Evolutionary conservation across 2,329 filamentous ascomycete species (phyloP).

Genomic region (Gyromitra esculenta): DNA sequence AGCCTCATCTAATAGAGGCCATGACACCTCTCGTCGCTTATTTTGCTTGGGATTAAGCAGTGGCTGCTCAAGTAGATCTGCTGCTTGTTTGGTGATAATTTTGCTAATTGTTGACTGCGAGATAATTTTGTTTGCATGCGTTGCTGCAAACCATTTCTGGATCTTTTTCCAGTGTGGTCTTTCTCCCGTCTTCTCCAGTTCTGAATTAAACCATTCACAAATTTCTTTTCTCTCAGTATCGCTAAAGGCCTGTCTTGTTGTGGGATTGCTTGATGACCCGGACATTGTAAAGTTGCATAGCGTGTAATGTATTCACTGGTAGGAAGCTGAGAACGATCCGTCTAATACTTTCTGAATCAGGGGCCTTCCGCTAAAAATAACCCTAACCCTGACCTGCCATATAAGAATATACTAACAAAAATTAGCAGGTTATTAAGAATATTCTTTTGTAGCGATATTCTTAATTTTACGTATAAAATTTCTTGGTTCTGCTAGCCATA

Average conservation of each 20-base stretch:
- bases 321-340: no score
- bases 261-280: neutral
- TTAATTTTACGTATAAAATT: neutral
- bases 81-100: neutral
- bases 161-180: neutral
- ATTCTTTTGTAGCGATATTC: neutral
- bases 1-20: neutral
- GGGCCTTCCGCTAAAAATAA: neutral
- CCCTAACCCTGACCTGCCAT: neutral
- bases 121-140: neutral
- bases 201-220: neutral
- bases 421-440: neutral
- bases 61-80: neutral
- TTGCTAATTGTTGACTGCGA: conserved; percentile 8
- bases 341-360: neutral
- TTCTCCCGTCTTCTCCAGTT: neutral
- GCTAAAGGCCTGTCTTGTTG: neutral
- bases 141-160: neutral
- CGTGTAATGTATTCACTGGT: no score
- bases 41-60: neutral
- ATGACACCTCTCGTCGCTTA: neutral
- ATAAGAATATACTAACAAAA: neutral
- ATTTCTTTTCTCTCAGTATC: neutral
- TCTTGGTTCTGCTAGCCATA: neutral
- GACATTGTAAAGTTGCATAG: neutral